Percentiles rank a stretch among this genome's conserved stretches.
These are phyloP conservation scores for Aspergillus novofumigatus DNA, from an alignment of 2,329 filamentous ascomycete species.

Conservation along the genomic window DNA sequence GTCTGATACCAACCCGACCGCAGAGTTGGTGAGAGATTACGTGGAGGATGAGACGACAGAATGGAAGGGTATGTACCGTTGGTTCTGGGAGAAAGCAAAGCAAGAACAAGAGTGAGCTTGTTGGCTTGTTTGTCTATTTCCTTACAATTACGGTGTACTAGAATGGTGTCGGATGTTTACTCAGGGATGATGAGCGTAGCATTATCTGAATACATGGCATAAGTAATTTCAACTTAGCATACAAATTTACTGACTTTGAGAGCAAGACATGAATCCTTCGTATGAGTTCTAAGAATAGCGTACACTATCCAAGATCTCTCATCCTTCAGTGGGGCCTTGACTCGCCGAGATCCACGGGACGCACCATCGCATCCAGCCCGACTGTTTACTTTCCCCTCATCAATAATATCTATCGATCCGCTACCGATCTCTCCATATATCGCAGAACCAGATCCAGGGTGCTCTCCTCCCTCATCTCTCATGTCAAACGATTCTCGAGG, in stretches of 20 bases:
- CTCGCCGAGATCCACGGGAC: neutral
- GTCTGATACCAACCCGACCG: constrained; percentile 37
- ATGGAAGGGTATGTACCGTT: constrained; percentile 40
- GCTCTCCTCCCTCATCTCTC: neutral
- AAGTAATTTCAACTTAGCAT: neutral
- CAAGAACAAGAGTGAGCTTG: constrained; percentile 9
- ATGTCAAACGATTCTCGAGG: constrained; percentile 16
- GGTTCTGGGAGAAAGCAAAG: constrained; percentile 37
- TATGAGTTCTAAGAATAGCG: neutral
- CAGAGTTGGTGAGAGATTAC: constrained; percentile 44
- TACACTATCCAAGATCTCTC: neutral
- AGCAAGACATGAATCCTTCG: no score
- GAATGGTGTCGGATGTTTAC: neutral
- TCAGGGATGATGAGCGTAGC: neutral
- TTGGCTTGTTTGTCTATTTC: neutral
- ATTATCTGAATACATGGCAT: neutral
- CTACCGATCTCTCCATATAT: neutral
- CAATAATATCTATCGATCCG: neutral
- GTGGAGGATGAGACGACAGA: constrained; percentile 41
- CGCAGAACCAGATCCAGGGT: neutral
- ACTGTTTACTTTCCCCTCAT: neutral
- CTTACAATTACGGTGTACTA: neutral
- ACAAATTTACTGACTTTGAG: neutral
- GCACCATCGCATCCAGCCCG: neutral
- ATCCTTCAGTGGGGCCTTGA: neutral